Evolutionary conservation across 2,329 filamentous ascomycete genomes (phyloP).

Genomic region (Orbilia oligospora): DNA sequence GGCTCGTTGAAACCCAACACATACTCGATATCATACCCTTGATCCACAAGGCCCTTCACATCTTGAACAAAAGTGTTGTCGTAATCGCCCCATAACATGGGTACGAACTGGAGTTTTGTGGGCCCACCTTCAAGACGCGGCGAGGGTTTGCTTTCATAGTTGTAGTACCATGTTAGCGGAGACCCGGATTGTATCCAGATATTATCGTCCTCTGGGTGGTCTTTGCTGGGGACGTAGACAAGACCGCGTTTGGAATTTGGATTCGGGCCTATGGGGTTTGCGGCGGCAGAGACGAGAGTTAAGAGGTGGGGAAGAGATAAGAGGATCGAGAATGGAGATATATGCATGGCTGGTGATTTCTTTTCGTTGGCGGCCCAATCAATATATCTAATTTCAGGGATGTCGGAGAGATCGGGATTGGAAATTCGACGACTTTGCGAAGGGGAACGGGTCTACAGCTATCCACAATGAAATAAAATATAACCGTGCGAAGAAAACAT

Average conservation of each 20-base stretch:
- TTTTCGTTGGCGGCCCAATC: neutral
- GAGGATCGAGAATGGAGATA: slow-evolving; percentile 30
- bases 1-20: slow-evolving; percentile 87
- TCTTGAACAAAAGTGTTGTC: slow-evolving; percentile 75
- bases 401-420: neutral
- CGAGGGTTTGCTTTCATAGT: slow-evolving; percentile 76
- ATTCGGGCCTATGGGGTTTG: slow-evolving; percentile 58
- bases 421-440: slow-evolving; percentile 9
- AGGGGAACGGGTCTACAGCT: neutral
- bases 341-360: slow-evolving; percentile 23
- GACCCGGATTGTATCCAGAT: slow-evolving; percentile 74
- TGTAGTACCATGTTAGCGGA: slow-evolving; percentile 87
- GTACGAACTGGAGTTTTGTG: slow-evolving; percentile 79
- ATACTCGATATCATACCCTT: slow-evolving; percentile 73
- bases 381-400: slow-evolving; percentile 16
- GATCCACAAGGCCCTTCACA: slow-evolving; percentile 72
- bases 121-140: slow-evolving; percentile 71
- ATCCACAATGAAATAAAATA: slow-evolving; percentile 6
- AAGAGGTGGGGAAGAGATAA: slow-evolving; percentile 31
- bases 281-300: slow-evolving; percentile 36
- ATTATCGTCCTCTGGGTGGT: slow-evolving; percentile 74
- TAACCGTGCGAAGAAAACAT: neutral
- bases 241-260: slow-evolving; percentile 77
- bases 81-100: slow-evolving; percentile 81
- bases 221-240: slow-evolving; percentile 74